These are phyloP conservation scores for Miamiensis avidus DNA, from an alignment of 169 alveolate species.

Conservation along the genomic window DNA sequence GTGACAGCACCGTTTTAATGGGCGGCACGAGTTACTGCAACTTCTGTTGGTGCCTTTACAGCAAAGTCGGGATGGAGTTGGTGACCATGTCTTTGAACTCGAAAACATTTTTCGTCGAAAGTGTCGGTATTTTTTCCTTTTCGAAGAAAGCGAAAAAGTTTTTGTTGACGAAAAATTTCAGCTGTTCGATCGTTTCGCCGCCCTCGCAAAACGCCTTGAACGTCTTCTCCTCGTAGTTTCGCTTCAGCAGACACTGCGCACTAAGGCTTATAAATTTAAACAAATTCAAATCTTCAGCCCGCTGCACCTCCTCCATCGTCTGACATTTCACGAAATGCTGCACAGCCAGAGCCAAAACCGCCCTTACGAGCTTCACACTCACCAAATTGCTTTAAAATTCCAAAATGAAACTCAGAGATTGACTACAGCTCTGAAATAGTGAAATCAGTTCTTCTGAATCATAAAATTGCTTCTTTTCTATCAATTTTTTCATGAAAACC, in stretches of 20 bases:
- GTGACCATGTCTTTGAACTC: neutral
- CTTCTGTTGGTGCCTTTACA: neutral
- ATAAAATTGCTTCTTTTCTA: neutral
- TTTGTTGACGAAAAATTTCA: neutral
- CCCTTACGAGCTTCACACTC: neutral
- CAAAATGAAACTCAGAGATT: neutral
- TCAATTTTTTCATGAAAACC: neutral
- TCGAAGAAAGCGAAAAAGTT: neutral
- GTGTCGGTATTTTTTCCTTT: neutral
- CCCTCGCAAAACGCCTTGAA: neutral
- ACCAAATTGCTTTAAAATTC: too few relatives aligned
- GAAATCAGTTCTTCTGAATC: neutral
- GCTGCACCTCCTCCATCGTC: neutral
- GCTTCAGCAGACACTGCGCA: neutral
- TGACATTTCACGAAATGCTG: neutral
- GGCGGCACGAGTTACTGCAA: neutral
- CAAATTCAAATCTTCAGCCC: neutral
- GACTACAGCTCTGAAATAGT: neutral
- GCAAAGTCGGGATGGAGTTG: neutral
- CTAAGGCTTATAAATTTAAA: neutral
- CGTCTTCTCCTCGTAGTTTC: too few relatives aligned
- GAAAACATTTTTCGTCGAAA: neutral
- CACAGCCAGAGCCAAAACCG: neutral
- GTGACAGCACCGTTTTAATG: neutral
- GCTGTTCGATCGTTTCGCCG: neutral